A percentile compares a stretch with the other conserved stretches of the same genome.
Conservation (phyloP, 2,329 filamentous ascomycete genomes). For the Verticillium dahliae region DNA sequence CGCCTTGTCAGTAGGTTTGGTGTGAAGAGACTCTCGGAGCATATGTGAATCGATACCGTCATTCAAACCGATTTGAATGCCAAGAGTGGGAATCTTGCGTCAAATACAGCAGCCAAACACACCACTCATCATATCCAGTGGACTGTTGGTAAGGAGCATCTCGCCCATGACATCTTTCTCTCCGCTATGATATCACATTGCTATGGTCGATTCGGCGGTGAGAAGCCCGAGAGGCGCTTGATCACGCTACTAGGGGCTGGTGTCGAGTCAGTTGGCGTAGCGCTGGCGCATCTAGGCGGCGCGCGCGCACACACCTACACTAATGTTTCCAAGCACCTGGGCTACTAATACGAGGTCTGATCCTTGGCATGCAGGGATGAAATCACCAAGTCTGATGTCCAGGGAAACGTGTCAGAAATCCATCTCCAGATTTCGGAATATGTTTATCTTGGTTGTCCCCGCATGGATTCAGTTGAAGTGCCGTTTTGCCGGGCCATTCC, state of each 20-base stretch:
- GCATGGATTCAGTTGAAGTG: background rate
- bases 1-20: no score
- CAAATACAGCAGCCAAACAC: no score
- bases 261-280: background rate
- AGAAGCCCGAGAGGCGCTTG: background rate
- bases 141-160: no score
- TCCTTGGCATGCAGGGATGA: background rate
- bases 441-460: background rate
- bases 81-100: no score
- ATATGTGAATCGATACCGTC: no score
- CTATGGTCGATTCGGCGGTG: background rate
- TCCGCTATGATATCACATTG: background rate
- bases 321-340: background rate
- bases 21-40: no score
- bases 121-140: no score
- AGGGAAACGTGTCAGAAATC: background rate
- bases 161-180: background rate
- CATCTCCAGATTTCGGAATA: background rate
- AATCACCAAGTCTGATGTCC: background rate
- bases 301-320: no score
- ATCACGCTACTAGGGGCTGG: background rate
- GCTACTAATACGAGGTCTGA: background rate
- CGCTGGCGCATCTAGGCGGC: background rate
- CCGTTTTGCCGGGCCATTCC: no score
- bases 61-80: no score